phyloP scores from a whole-genome alignment of 805 yeast genomes.

The Brettanomyces nanus region DNA sequence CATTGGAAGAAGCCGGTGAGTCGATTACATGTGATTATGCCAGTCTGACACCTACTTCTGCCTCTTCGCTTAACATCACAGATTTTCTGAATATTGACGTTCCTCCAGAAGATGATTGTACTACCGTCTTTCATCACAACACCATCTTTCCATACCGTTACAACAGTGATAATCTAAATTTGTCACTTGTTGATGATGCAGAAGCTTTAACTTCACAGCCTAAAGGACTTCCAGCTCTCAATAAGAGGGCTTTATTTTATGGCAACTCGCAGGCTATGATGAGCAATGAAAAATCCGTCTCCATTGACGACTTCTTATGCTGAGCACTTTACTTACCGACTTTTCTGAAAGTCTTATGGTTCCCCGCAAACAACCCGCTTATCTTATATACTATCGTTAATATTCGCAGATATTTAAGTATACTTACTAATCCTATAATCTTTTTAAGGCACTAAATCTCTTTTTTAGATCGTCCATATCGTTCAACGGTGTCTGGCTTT shows the following conservation, averaged over 20 bases:
- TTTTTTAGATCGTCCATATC: slow-evolving; percentile 25
- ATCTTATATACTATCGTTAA: not conserved
- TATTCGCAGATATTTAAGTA: not conserved
- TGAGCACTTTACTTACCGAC: not conserved
- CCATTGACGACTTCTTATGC: not conserved
- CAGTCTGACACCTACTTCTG: not conserved
- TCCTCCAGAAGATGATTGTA: not conserved
- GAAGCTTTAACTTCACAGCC: not conserved
- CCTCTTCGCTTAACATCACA: slow-evolving; percentile 1
- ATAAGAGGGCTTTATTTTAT: slow-evolving; percentile 23
- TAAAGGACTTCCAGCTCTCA: slow-evolving; percentile 18
- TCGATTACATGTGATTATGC: too few relatives aligned
- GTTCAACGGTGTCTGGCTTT: too few relatives aligned
- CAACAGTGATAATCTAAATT: slow-evolving; percentile 20
- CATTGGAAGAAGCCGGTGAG: too few relatives aligned
- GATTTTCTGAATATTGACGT: slow-evolving; percentile 11
- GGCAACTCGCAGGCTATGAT: slow-evolving; percentile 27
- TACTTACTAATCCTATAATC: slow-evolving; percentile 14
- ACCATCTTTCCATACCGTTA: slow-evolving; percentile 15
- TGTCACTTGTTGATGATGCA: slow-evolving; percentile 19
- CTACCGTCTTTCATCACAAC: not conserved
- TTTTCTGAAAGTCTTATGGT: not conserved
- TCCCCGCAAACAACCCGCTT: slow-evolving; percentile 2
- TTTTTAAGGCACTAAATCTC: slow-evolving; percentile 36
- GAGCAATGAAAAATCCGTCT: slow-evolving; percentile 4